Conservation (phyloP, 2,329 filamentous ascomycete genomes). For the Clonostachys byssicola region DNA sequence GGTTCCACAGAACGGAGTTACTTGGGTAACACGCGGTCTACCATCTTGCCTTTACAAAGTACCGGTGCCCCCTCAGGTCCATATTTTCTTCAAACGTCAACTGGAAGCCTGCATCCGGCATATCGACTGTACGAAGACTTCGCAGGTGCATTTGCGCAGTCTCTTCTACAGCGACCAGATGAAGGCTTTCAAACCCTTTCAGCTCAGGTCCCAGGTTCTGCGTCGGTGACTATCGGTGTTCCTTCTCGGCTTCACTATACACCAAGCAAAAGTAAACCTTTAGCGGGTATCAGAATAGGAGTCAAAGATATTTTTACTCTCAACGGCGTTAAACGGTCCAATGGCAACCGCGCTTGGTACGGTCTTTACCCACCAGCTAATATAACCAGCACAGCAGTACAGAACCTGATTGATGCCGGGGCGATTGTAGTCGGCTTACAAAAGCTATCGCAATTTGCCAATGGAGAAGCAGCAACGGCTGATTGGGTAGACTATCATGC, state of each 20-base stretch:
- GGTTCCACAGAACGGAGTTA: no score
- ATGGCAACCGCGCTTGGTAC: slow-evolving; percentile 54
- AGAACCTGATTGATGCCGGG: slow-evolving; percentile 53
- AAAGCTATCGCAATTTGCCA: slow-evolving; percentile 37
- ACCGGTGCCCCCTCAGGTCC: slow-evolving; percentile 21
- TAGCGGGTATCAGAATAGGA: slow-evolving; percentile 51
- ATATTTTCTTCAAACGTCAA: slow-evolving; percentile 25
- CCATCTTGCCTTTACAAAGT: slow-evolving; percentile 7
- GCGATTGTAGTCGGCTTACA: slow-evolving; percentile 43
- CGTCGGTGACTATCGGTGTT: slow-evolving; percentile 30
- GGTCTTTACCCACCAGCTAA: slow-evolving; percentile 42
- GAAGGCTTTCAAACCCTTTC: slow-evolving; percentile 24
- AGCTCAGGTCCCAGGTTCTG: slow-evolving; percentile 13
- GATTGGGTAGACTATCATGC: slow-evolving; percentile 28
- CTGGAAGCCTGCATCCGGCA: slow-evolving; percentile 22
- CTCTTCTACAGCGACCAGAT: slow-evolving; percentile 20
- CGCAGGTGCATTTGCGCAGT: slow-evolving; percentile 20
- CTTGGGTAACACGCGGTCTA: slow-evolving; percentile 1
- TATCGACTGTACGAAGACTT: slow-evolving; percentile 29
- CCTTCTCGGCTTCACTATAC: slow-evolving; percentile 54
- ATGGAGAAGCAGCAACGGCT: slow-evolving; percentile 33
- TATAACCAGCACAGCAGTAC: slow-evolving; percentile 43
- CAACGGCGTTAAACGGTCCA: slow-evolving; percentile 42
- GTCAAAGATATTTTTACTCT: slow-evolving; percentile 59
- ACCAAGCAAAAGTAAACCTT: slow-evolving; percentile 39